Conservation (phyloP, 768 basidiomycete genomes). For the Ramaria sp. region DNA sequence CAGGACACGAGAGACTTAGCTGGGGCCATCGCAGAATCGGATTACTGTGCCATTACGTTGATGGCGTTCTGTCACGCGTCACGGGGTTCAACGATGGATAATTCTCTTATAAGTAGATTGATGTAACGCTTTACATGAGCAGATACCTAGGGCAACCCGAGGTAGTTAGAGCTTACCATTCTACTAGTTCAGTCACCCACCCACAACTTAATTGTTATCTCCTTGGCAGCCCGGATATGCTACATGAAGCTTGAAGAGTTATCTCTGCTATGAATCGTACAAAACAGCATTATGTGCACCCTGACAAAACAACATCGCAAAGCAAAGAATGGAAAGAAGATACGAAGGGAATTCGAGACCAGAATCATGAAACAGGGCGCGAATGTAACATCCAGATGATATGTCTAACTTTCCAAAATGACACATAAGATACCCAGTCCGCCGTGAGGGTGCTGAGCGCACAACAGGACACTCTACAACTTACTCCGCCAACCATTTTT, state of each 20-base stretch:
- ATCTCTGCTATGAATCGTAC: not conserved
- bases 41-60: too few relatives aligned
- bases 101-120: too few relatives aligned
- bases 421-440: conserved; percentile 3
- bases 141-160: too few relatives aligned
- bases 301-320: not conserved
- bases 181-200: not conserved
- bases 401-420: conserved; percentile 2
- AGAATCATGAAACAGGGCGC: not conserved
- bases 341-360: not conserved
- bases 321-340: not conserved
- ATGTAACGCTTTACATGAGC: too few relatives aligned
- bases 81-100: too few relatives aligned
- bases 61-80: too few relatives aligned
- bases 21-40: too few relatives aligned
- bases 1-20: too few relatives aligned
- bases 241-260: not conserved
- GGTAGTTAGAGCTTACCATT: too few relatives aligned
- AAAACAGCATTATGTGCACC: conserved; percentile 2
- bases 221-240: not conserved
- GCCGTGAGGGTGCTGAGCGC: not conserved
- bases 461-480: not conserved
- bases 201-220: not conserved
- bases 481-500: conserved; percentile 81
- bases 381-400: not conserved